Evolutionary conservation across 148 eudicot genomes (phyloP), one percentile per base, ranked within the genome.

Genomic region (Cornus kousa): DNA sequence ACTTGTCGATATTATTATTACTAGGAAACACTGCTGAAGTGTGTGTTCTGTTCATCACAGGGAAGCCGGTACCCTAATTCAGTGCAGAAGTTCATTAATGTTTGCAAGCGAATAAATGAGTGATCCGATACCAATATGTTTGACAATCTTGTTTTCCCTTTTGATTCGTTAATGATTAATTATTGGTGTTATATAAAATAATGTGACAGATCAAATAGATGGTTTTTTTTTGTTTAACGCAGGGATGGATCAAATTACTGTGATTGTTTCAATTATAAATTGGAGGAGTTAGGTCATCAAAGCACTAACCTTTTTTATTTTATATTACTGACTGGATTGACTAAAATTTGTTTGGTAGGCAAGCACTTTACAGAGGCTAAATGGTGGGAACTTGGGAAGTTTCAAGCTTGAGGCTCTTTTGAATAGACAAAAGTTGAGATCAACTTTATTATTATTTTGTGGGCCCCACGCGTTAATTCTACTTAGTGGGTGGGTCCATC

Each of bases 401-500:
- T 3, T 31, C 53, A n/a, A 71, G 59, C 74, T 22, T 71, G 23
- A 70, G 19, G 48, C 72, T 39, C 37, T 24, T 19, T 10, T 70
- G 39, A 37, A 70, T 33, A 68, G 40, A 33, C 43, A 32, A 12
- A 33, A 16, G 48, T 35, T 70, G 10, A 20, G 20, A 19, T 43
- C 48, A 62, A 62, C 19, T 62, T 62, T 13, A 62, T 20, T 60
- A 19, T 17, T 60, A 20, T 35, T 35, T 35, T 62, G 66, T n/a
- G 6, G 66, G 22, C 9, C 66, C 66, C 7, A 62, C 66, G 5
- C 66, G 23, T 62, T 62, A 17, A 62, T n/a, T 13, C 8, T 19
- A 57, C 17, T 32, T 14, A 69, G 73, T 70, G 48, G 50, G 13
- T 35, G 73, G 73, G 73, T 39, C 73, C 53, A 70, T 14, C 66